phyloP scores from a whole-genome alignment of 2,329 filamentous ascomycete species.

The Paracorniculantispora psalliotae region DNA sequence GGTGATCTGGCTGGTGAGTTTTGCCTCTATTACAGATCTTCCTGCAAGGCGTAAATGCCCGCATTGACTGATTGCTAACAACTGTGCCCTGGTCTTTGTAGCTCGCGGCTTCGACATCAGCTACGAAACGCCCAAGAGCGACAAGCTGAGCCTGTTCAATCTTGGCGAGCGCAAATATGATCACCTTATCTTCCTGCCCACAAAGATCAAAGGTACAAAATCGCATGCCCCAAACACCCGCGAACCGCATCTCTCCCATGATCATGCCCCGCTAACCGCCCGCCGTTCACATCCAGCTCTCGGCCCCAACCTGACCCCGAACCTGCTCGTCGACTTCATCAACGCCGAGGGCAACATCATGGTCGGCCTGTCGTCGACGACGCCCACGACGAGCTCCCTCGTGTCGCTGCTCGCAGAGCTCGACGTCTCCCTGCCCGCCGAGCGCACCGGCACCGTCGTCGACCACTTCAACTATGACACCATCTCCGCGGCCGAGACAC shows the following conservation, averaged over 20 bases:
- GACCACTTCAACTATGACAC: constrained; percentile 96
- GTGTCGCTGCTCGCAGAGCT: constrained; percentile 78
- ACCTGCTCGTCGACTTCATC: constrained; percentile 82
- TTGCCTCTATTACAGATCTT: constrained; percentile 1
- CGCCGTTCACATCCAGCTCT: constrained; percentile 54
- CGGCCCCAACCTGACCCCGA: constrained; percentile 81
- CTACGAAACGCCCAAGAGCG: constrained; percentile 79
- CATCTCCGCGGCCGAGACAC: constrained; percentile 68
- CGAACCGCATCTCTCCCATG: background rate
- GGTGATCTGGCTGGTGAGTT: constrained; percentile 64
- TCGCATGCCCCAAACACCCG: background rate
- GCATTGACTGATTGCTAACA: background rate
- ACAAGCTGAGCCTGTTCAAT: constrained; percentile 71
- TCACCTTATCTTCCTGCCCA: constrained; percentile 83
- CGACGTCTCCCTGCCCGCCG: constrained; percentile 80
- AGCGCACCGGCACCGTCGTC: constrained; percentile 79
- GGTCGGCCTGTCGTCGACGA: constrained; percentile 70
- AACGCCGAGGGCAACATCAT: constrained; percentile 90
- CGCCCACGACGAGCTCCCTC: constrained; percentile 65
- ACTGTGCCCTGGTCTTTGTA: constrained; percentile 34
- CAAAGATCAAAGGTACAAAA: constrained; percentile 76
- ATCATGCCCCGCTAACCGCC: constrained; percentile 5
- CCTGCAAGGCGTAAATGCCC: background rate
- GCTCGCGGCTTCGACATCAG: constrained; percentile 76
- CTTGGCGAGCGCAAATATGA: constrained; percentile 87